Base-by-base conservation (phyloP, 495 filamentous ascomycete species). In the Xylaria intraflava region DNA sequence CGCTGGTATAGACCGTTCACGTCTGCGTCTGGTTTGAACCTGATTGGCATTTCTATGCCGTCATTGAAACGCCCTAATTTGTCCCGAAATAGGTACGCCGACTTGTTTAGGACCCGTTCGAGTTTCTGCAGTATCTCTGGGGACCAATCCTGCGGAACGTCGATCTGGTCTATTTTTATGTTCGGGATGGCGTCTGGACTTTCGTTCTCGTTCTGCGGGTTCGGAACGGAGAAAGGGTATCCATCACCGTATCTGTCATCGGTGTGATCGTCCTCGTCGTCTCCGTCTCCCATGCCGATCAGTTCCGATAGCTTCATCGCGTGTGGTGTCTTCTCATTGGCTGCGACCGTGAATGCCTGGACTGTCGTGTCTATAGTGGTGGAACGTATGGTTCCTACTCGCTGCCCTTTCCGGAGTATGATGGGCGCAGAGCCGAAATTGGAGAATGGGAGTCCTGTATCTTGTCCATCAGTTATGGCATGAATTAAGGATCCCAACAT, bases 21-120 rank as follows among this genome's bases (percentile, higher is more conserved):
- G 12, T 53, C 11, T 1, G 36, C 49, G 5, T 22, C 49, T 2
- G 38, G 16, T 17, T 46, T 54, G 20, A 61, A 54, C 0, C 44
- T 27, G 4, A 57, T 55, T 1, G 42, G 58, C 46, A 61, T 61
- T 4, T 10, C 12, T 2, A 58, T 46, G 6, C 39, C 40, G 26
- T 61, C 42, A 31, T 61, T 61, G 23, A 61, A 61, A 2, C 10
- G 20, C 0, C 58, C 49, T 0, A 61, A 17, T 9, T 49, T 27
- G 6, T 29, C 14, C 10, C 49, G 31, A 22, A 61, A 61, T 6
- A 42, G 39, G 20, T 16, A 12, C 2, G 39, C 19, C 11, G 14
- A 5, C 12, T 42, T 24, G 1, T 22, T 7, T 2, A 42, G 39
- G 14, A 42, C 11, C 3, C 4, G 6, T 12, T 42, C 3, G 12